Evolutionary conservation across 1,284 basidiomycete species (phyloP).

Genomic region (Ceratobasidium sp.): DNA sequence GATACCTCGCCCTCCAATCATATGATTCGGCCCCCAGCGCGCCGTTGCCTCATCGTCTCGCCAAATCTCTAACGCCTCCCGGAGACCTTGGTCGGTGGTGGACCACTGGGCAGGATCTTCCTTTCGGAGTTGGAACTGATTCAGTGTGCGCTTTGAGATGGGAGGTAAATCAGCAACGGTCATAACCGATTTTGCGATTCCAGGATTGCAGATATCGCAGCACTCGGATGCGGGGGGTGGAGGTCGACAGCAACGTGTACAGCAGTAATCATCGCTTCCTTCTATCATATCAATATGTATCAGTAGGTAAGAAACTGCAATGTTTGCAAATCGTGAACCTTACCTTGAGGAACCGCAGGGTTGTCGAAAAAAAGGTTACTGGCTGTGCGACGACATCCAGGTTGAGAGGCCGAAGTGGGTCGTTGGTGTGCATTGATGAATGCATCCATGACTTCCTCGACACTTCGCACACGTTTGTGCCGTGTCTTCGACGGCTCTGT

Average conservation of each 20-base stretch:
- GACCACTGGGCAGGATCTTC: background rate
- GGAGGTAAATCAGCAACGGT: background rate
- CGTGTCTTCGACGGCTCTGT: background rate
- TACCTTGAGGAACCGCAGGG: background rate
- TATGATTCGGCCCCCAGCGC: background rate
- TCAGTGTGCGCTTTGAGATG: background rate
- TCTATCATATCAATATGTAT: background rate
- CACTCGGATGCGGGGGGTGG: constrained; percentile 2
- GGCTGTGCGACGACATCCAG: background rate
- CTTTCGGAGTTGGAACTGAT: background rate
- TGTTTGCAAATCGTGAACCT: background rate
- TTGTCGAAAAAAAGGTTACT: background rate
- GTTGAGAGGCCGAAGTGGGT: background rate
- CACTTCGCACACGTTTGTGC: background rate
- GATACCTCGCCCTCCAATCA: background rate
- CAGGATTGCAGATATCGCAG: constrained; percentile 18
- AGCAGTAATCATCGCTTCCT: background rate
- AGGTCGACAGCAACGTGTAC: constrained; percentile 8
- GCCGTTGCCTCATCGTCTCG: background rate
- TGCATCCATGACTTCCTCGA: constrained; percentile 4
- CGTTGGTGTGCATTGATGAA: constrained; percentile 1
- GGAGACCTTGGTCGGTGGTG: background rate
- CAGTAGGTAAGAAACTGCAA: background rate
- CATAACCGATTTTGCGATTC: background rate
- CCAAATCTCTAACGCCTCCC: background rate